These are phyloP conservation scores for Diutina rugosa DNA, from an alignment of 1,139 yeast genomes.

Conservation along the genomic window DNA sequence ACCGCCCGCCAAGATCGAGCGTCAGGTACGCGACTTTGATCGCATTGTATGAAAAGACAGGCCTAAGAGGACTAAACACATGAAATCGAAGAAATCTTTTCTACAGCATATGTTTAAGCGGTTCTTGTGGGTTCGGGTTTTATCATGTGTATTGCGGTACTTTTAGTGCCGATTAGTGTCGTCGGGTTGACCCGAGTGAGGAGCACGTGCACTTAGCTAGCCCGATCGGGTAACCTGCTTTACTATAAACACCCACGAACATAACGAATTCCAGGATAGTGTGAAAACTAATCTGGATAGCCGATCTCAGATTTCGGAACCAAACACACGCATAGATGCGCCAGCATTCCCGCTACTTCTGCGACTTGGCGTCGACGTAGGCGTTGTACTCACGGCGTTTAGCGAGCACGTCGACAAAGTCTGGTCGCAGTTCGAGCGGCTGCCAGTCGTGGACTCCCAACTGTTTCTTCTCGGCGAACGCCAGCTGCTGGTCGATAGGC, in stretches of 20 bases:
- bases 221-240: neutral
- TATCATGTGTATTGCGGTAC: neutral
- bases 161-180: neutral
- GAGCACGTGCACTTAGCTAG: neutral
- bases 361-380: conserved; percentile 13
- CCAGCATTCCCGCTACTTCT: neutral
- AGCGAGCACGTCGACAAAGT: conserved; percentile 28
- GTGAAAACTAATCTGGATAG: neutral
- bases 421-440: conserved; percentile 27
- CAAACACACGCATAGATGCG: neutral
- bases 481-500: conserved; percentile 34
- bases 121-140: neutral
- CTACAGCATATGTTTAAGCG: neutral
- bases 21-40: neutral
- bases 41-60: no score
- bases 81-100: no score
- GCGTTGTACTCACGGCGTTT: conserved; percentile 28
- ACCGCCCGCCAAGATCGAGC: neutral
- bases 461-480: conserved; percentile 29
- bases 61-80: neutral
- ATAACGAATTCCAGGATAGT: neutral
- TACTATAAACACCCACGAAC: neutral
- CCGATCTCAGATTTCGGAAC: neutral
- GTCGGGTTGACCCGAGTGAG: neutral
- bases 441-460: conserved; percentile 33